phyloP scores from a whole-genome alignment of 2,329 filamentous ascomycete genomes.

The Bipolaris zeicola region DNA sequence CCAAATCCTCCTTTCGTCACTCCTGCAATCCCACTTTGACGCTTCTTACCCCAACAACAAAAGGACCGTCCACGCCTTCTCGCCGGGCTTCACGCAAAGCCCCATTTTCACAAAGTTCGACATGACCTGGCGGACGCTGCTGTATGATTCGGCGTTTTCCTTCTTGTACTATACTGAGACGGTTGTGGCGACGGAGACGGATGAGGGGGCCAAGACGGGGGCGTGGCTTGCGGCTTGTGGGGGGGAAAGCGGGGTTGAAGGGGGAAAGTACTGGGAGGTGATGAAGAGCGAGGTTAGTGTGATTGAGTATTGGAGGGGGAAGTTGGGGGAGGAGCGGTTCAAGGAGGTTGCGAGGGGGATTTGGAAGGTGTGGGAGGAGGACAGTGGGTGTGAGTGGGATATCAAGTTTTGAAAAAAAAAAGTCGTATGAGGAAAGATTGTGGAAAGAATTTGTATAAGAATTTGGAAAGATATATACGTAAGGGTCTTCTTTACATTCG shows the following conservation, averaged over 20 bases:
- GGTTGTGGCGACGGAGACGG: constrained; percentile 11
- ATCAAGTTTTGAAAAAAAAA: background rate
- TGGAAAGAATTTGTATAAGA: too few species aligned
- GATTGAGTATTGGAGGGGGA: constrained; percentile 11
- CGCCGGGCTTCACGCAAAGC: constrained; percentile 19
- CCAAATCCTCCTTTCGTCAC: constrained; percentile 19
- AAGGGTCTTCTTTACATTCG: too few species aligned
- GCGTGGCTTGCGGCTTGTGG: constrained; percentile 17
- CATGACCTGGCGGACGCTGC: constrained; percentile 15
- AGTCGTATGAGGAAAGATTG: background rate
- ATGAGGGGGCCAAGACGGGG: constrained; percentile 23
- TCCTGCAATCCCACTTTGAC: constrained; percentile 18
- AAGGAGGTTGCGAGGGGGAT: background rate
- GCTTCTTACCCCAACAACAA: background rate
- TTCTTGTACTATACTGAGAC: constrained; percentile 16
- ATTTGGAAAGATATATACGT: too few species aligned
- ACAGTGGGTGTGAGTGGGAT: constrained; percentile 12
- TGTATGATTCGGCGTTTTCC: constrained; percentile 17
- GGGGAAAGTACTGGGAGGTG: constrained; percentile 21
- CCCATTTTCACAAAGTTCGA: constrained; percentile 18
- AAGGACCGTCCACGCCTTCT: constrained; percentile 15
- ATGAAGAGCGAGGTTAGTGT: constrained; percentile 12
- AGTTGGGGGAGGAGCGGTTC: constrained; percentile 7
- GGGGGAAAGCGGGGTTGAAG: constrained; percentile 6
- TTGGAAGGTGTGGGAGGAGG: constrained; percentile 20